phyloP scores from a whole-genome alignment of 495 filamentous ascomycete species.

The Letharia columbiana region DNA sequence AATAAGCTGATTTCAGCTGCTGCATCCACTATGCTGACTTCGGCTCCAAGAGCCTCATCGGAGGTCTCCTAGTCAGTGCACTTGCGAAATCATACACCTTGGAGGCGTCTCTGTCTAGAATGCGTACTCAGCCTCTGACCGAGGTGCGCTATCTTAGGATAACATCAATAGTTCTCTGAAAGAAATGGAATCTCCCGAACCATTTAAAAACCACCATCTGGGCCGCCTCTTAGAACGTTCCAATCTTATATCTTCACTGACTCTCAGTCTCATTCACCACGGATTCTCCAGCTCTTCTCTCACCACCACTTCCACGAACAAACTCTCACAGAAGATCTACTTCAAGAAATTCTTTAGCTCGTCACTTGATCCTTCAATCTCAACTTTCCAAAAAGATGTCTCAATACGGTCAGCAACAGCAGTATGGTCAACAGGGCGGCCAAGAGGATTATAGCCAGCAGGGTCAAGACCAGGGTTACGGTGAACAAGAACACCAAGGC shows the following conservation, averaged over 20 bases:
- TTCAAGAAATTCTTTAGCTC: slow-evolving; percentile 17
- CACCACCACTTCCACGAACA: slow-evolving; percentile 7
- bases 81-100: not conserved
- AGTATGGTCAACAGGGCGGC: slow-evolving; percentile 4
- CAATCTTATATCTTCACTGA: not conserved
- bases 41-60: not conserved
- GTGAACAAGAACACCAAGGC: slow-evolving; percentile 3
- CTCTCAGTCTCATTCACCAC: slow-evolving; percentile 8
- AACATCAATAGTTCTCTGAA: not conserved
- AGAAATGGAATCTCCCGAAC: not conserved
- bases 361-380: slow-evolving; percentile 16
- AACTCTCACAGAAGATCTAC: slow-evolving; percentile 18
- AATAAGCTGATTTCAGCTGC: not conserved
- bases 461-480: not conserved
- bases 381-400: slow-evolving; percentile 22
- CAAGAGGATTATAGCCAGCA: slow-evolving; percentile 2
- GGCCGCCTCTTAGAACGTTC: not conserved
- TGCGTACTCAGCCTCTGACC: slow-evolving; percentile 6
- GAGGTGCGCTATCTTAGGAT: not conserved
- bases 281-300: slow-evolving; percentile 17
- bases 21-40: not conserved
- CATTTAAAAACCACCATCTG: slow-evolving; percentile 8
- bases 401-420: slow-evolving; percentile 20
- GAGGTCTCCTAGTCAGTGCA: not conserved
- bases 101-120: not conserved